These are phyloP conservation scores for Nothophoma quercina DNA, from an alignment of 2,329 filamentous ascomycete species.

Conservation along the genomic window DNA sequence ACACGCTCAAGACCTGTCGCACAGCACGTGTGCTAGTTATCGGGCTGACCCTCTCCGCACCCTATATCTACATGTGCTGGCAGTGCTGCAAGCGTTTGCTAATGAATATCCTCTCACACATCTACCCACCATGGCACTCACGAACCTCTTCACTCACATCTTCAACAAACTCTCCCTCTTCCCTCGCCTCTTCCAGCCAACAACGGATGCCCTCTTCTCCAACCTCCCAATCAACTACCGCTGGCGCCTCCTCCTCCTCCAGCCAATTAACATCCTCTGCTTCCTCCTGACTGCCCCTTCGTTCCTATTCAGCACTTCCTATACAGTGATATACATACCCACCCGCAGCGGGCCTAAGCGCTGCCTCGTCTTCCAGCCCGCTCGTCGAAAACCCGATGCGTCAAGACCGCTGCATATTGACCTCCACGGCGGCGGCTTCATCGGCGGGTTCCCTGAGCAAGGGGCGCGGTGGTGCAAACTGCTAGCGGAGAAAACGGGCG, in stretches of 20 bases:
- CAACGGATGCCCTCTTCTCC: neutral
- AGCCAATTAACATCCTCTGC: neutral
- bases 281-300: neutral
- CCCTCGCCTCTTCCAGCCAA: neutral
- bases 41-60: too few species aligned
- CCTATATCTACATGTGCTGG: too few species aligned
- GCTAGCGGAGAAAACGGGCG: neutral
- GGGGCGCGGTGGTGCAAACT: neutral
- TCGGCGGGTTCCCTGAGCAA: neutral
- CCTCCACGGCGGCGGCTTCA: neutral
- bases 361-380: neutral
- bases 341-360: neutral
- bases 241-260: neutral
- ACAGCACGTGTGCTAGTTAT: too few species aligned
- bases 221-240: neutral
- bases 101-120: too few species aligned
- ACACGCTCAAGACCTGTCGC: neutral
- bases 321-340: neutral
- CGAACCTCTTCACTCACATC: neutral
- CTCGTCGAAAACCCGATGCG: neutral
- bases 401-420: neutral
- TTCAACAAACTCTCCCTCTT: neutral
- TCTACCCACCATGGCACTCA: neutral
- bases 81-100: too few species aligned
- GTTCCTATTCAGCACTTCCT: neutral